These are phyloP conservation scores for Fusarium nanum DNA, from an alignment of 2,329 filamentous ascomycete species.

Conservation along the genomic window DNA sequence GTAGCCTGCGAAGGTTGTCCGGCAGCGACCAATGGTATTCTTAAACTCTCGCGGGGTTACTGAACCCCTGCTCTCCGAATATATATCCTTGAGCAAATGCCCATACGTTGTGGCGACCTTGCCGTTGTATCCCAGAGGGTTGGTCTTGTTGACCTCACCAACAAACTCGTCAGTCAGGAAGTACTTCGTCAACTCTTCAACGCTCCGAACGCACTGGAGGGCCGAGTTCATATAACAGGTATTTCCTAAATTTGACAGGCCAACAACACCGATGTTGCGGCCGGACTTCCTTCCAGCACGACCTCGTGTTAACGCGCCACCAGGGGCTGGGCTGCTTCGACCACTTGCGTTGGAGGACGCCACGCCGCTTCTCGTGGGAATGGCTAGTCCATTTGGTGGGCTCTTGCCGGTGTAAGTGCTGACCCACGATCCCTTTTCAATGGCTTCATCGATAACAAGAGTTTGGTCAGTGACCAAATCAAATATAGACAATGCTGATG, in stretches of 20 bases:
- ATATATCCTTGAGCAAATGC: slow-evolving; percentile 80
- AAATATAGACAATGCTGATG: slow-evolving; percentile 71
- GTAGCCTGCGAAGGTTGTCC: slow-evolving; percentile 90
- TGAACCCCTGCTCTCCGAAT: slow-evolving; percentile 74
- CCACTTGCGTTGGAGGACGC: slow-evolving; percentile 62
- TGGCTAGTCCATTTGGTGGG: slow-evolving; percentile 52
- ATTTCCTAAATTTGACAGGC: slow-evolving; percentile 91
- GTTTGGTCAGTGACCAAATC: slow-evolving; percentile 78
- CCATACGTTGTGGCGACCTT: slow-evolving; percentile 88
- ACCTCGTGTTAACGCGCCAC: slow-evolving; percentile 75
- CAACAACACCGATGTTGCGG: slow-evolving; percentile 79
- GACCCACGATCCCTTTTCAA: slow-evolving; percentile 67
- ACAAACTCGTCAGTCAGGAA: slow-evolving; percentile 82
- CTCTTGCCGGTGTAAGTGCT: slow-evolving; percentile 58
- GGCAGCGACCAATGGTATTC: slow-evolving; percentile 80
- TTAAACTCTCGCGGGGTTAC: slow-evolving; percentile 87
- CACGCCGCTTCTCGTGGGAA: slow-evolving; percentile 49
- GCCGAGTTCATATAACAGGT: slow-evolving; percentile 99
- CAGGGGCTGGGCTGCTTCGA: slow-evolving; percentile 74
- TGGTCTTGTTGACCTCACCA: slow-evolving; percentile 84
- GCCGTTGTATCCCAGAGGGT: slow-evolving; percentile 87
- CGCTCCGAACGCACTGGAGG: slow-evolving; percentile 91
- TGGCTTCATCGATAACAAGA: slow-evolving; percentile 85
- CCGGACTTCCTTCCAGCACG: slow-evolving; percentile 76
- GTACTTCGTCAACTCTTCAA: slow-evolving; percentile 93